Evolutionary conservation across 2,329 filamentous ascomycete species (phyloP), one percentile per base, ranked within the genome.

Genomic region (Aspergillus ibericus): DNA sequence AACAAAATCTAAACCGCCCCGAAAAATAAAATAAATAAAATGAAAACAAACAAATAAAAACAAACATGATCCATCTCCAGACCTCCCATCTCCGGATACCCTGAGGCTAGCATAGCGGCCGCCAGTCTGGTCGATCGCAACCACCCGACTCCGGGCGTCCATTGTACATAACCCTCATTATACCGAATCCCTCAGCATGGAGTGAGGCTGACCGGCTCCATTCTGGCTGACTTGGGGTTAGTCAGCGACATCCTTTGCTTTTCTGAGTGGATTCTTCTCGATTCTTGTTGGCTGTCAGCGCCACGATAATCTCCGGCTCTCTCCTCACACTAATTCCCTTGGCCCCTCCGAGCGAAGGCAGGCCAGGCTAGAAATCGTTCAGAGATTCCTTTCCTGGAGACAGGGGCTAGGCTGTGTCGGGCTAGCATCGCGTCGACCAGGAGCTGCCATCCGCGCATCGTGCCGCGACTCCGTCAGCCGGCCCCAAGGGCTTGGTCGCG

Each of bases 261-360:
- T 57, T 57, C 42, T 20, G 36, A 55, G 29, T 29, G 27, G 27
- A 64, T 38, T 29, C 27, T 18, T 22, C 12, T 35, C 18, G 35
- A 16, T 48, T 58, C 55, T 62, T 40, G 56, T 62, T 61, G 60
- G 60, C 49, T 55, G 55, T 47, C 60, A 59, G 53, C 56, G 55
- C 63, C 61, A 66, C 59, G 60, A 66, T 66, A 68, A 68, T 66
- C 64, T 68, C 66, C 66, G 66, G 63, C 59, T 63, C 55, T 55
- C 59, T 59, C 61, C 60, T 27, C 36, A 35, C 54, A 51, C 57
- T 61, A 64, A 59, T 57, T 59, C 60, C 53, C 48, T 60, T 65
- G 59, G 59, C 64, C 59, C 61, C 63, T n/a, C 51, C 38, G 40
- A 44, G 2, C 59, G 62, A 64, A 47, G 54, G 42, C 38, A 42